These are phyloP conservation scores for Globisporangium ultimum DNA, from an alignment of 352 stramenopile species.

Conservation along the genomic window DNA sequence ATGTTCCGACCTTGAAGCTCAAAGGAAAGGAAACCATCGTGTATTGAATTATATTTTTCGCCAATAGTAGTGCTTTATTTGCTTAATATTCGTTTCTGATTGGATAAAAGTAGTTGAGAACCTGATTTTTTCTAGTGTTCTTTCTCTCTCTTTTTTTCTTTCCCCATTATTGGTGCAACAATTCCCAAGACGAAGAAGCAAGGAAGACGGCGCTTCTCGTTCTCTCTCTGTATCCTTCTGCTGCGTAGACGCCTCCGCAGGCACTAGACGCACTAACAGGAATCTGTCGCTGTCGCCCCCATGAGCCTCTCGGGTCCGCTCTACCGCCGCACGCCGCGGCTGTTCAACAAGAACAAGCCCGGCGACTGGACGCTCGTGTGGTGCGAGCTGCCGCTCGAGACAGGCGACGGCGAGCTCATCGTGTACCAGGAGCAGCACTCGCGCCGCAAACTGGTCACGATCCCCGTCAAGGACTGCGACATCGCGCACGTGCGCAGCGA, in stretches of 20 bases:
- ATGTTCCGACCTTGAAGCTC: neutral
- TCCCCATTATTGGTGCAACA: too few species aligned
- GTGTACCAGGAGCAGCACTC: conserved; percentile 61
- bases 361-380: conserved; percentile 80
- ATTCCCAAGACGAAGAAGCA: conserved; percentile 1
- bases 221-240: too few species aligned
- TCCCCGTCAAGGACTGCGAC: conserved; percentile 63
- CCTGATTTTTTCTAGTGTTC: too few species aligned
- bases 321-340: conserved; percentile 64
- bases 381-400: conserved; percentile 62
- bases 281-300: neutral
- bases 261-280: too few species aligned
- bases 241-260: too few species aligned
- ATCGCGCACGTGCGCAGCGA: conserved; percentile 82
- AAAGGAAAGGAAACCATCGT: neutral
- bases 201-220: neutral
- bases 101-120: neutral
- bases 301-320: conserved; percentile 72
- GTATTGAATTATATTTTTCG: neutral
- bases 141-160: too few species aligned
- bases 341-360: conserved; percentile 68
- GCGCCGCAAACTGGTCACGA: conserved; percentile 42
- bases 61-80: neutral
- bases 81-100: neutral
- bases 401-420: conserved; percentile 65